Base-by-base conservation (phyloP, 768 basidiomycete genomes). In the Lactarius sanguifluus region DNA sequence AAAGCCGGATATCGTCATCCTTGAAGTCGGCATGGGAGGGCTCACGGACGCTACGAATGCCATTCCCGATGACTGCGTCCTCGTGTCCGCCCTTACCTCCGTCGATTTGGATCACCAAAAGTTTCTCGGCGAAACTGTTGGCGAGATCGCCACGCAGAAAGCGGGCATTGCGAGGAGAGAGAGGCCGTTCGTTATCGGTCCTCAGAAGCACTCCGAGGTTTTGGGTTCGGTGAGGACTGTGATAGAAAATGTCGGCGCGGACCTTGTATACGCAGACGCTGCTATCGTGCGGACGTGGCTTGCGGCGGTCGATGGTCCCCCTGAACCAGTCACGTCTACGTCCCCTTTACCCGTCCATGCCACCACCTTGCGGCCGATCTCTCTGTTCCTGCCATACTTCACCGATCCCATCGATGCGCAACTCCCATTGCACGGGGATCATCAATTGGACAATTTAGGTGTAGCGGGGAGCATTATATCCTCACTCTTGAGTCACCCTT, bases 1-100 rank as follows among this genome's bases (percentile, higher is more conserved):
- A 2, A 70, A 77, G n/a, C 81, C 96, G 7, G 96, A 98, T 70
- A 72, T 98, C 45, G 89, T 88, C 25, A 85, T 98, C 12, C 76
- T 97, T 54, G 96, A 99, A 77, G 96, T 94, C 12, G 96, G 97
- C 0, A 89, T 99, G 90, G 97, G 97, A 0, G 97, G 97, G 5
- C 81, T 86, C 3, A 77, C 89, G 59, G 97, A 98, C 75, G 96
- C 97, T 23, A 99, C 97, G 3, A 99, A 99, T 74, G 83, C 91
- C 62, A 85, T 98, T 23, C 84, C 91, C 2, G 84, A 89, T 55
- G 80, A 83, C 1, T 79, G 79, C 59, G 83, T 96, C 50, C 76
- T 94, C 38, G 85, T 88, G 1, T 92, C 91, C n/a, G 90, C 86
- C 38, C 80, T 98, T 32, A 93, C 95, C 0, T 77, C 88, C 3